Conservation (phyloP, 2,329 filamentous ascomycete species). For the Hymenoscyphus fructigenus region DNA sequence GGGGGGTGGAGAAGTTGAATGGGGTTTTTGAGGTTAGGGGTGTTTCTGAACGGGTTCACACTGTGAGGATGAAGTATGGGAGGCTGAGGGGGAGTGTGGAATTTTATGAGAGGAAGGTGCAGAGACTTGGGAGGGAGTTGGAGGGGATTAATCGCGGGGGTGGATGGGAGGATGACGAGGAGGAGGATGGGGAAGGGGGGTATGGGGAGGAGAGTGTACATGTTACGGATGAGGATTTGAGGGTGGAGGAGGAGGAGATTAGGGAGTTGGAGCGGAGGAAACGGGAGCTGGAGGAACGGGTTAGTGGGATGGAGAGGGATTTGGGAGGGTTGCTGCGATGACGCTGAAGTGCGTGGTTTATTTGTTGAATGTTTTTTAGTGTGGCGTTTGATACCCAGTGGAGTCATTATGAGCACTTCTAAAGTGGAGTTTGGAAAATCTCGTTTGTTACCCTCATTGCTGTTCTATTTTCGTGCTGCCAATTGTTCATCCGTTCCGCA, state of each 20-base stretch:
- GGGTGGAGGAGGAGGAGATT: constrained; percentile 67
- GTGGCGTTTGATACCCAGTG: constrained; percentile 16
- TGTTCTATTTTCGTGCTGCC: background rate
- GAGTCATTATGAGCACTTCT: constrained; percentile 3
- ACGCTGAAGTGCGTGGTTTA: constrained; percentile 12
- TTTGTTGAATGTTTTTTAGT: background rate
- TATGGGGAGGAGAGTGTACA: constrained; percentile 38
- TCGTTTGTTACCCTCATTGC: background rate
- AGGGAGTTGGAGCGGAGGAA: constrained; percentile 63
- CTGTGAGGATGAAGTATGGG: constrained; percentile 68
- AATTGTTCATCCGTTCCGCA: background rate
- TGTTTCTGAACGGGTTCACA: constrained; percentile 71
- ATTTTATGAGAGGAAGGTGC: constrained; percentile 78
- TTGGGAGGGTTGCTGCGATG: constrained; percentile 54
- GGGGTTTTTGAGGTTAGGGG: constrained; percentile 82
- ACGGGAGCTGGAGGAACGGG: constrained; percentile 58
- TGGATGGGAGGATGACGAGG: constrained; percentile 46
- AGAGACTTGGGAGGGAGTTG: constrained; percentile 72
- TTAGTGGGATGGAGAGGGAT: constrained; percentile 67
- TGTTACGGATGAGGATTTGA: constrained; percentile 67
- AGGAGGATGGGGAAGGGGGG: constrained; percentile 30
- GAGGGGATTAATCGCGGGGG: constrained; percentile 69
- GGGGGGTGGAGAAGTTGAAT: constrained; percentile 87
- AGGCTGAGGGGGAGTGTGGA: constrained; percentile 71
- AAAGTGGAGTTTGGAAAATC: constrained; percentile 39